These are phyloP conservation scores for Rutstroemia sydowiana DNA, from an alignment of 2,329 filamentous ascomycete genomes.

Conservation along the genomic window DNA sequence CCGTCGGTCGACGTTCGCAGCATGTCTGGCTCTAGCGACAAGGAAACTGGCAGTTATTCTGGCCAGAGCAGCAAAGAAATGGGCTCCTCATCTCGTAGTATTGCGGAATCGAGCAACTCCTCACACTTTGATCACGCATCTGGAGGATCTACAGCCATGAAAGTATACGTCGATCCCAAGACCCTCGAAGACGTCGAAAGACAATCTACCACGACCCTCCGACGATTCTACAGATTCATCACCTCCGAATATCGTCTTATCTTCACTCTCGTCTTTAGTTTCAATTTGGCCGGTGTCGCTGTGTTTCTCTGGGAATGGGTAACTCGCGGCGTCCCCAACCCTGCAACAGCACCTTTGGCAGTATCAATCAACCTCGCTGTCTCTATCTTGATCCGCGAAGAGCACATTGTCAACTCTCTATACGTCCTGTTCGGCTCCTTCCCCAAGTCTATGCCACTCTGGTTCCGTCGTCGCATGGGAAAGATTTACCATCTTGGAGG, in stretches of 20 bases:
- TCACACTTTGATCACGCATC: not conserved
- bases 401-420: constrained; percentile 44
- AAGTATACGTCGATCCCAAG: not conserved
- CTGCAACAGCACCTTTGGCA: constrained; percentile 4
- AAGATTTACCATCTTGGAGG: constrained; percentile 49
- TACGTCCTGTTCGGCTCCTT: constrained; percentile 41
- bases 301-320: constrained; percentile 23
- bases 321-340: not conserved
- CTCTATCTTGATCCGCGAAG: constrained; percentile 46
- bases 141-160: not conserved
- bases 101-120: not conserved
- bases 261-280: constrained; percentile 45
- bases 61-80: too few relatives aligned
- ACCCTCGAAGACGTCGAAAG: constrained; percentile 2
- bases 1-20: too few relatives aligned
- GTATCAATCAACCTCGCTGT: constrained; percentile 30
- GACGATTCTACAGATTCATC: constrained; percentile 6
- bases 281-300: constrained; percentile 39
- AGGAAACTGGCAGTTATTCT: too few relatives aligned
- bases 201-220: not conserved
- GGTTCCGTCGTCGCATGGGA: constrained; percentile 39
- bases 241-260: constrained; percentile 41
- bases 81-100: too few relatives aligned
- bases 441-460: constrained; percentile 38
- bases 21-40: too few relatives aligned